Conservation (phyloP, 2,329 filamentous ascomycete genomes). For the Ophiostoma pallidulum region DNA sequence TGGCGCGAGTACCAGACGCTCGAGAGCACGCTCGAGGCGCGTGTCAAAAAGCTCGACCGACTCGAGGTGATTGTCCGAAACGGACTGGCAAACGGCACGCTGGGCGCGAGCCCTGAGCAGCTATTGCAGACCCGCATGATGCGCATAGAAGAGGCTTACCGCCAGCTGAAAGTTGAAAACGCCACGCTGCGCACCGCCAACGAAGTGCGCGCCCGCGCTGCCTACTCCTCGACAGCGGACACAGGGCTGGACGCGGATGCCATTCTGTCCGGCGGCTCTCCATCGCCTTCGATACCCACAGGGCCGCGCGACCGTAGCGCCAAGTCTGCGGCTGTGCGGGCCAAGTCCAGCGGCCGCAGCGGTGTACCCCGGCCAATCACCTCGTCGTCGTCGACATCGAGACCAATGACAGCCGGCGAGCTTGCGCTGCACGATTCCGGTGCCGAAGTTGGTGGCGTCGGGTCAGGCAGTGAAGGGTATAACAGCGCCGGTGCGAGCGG, state of each 20-base stretch:
- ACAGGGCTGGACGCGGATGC: slow-evolving; percentile 18
- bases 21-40: slow-evolving; percentile 68
- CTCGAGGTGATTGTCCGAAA: slow-evolving; percentile 72
- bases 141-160: slow-evolving; percentile 51
- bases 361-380: slow-evolving; percentile 15
- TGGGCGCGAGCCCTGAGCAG: slow-evolving; percentile 27
- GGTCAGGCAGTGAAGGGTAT: slow-evolving; percentile 25
- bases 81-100: slow-evolving; percentile 41
- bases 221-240: slow-evolving; percentile 31
- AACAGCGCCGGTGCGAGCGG: slow-evolving; percentile 9
- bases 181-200: slow-evolving; percentile 58
- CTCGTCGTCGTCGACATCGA: slow-evolving; percentile 15
- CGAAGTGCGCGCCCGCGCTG: slow-evolving; percentile 45
- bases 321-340: slow-evolving; percentile 10
- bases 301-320: slow-evolving; percentile 39
- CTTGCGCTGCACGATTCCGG: slow-evolving; percentile 17
- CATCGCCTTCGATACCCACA: slow-evolving; percentile 44
- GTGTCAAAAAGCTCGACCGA: slow-evolving; percentile 77
- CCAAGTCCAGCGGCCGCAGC: slow-evolving; percentile 16
- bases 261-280: slow-evolving; percentile 32
- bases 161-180: slow-evolving; percentile 55
- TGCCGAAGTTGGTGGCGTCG: slow-evolving; percentile 16
- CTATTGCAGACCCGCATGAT: slow-evolving; percentile 39
- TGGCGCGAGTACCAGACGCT: slow-evolving; percentile 82
- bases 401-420: slow-evolving; percentile 20